Base-by-base conservation (phyloP, 306 rosid species). In the Pyrus pyrifolia region DNA sequence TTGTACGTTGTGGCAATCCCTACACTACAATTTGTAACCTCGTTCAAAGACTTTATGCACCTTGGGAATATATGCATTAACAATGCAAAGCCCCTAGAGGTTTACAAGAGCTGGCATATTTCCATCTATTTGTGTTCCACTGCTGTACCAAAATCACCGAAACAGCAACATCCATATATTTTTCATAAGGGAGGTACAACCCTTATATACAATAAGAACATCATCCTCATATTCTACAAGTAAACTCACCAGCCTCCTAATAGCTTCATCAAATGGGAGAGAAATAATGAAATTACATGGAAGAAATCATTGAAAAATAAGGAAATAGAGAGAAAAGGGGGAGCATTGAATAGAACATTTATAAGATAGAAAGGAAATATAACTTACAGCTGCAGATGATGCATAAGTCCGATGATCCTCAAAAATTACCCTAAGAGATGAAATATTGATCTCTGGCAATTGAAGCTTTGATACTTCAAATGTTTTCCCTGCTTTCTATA, bases 391-490 rank as follows among this genome's bases (percentile, higher is more conserved):
- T 53, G 90, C 82, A 73, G 87, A 76, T n/a, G 97, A 89, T 72
- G 97, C 97, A 89, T 87, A 96, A 55, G 99, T 96, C 74, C 97
- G 96, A 83, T 91, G 85, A 80, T 96, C 99, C 83, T 96, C 99
- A 77, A 82, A 92, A 73, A 89, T 67, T 72, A 96, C 86, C 90
- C 86, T 89, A 76, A 92, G 91, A 2, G 97, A 89, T 60, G 99
- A 87, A 68, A 88, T 78, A 83, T 91, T 92, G 80, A 96, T 86
- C 82, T 85, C 87, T 58, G 99, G 99, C 83, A 96, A 81, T 77
- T 87, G 91, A 76, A 96, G 98, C 76, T 89, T 92, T 78, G 86
- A 68, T 67, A 96, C 92, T 88, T 96, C 96, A 85, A 84, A 81
- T 17, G 86, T 76, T 77, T 80, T 88, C 77, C 99, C 98, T 30